Conservation (phyloP, 345 rosid species). For the Xanthoceras sorbifolium region DNA sequence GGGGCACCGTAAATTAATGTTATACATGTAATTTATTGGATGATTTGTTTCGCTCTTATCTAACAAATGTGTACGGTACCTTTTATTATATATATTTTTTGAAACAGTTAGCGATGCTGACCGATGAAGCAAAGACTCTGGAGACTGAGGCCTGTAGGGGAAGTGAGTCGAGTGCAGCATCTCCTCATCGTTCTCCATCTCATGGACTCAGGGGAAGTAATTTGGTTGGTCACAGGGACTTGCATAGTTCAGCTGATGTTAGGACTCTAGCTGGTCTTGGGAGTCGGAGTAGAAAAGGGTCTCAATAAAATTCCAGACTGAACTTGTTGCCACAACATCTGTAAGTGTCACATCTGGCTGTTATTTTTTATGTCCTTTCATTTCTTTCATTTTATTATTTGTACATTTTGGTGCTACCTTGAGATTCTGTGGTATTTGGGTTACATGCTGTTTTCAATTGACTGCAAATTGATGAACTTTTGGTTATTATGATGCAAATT, state of each 20-base stretch:
- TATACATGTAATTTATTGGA: background rate
- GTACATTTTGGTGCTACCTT: background rate
- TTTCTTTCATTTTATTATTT: background rate
- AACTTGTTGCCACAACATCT: constrained; percentile 11
- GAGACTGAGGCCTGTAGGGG: constrained; percentile 54
- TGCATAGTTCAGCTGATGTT: constrained; percentile 35
- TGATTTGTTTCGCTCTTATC: background rate
- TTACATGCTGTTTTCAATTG: background rate
- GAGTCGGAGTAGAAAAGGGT: constrained; percentile 59
- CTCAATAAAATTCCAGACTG: constrained; percentile 20
- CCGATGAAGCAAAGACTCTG: constrained; percentile 60
- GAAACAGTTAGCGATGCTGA: constrained; percentile 61
- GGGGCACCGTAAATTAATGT: background rate
- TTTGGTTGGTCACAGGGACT: constrained; percentile 36
- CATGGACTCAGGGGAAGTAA: constrained; percentile 34
- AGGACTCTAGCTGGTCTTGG: constrained; percentile 43
- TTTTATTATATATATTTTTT: constrained; percentile 8
- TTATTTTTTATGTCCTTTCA: background rate
- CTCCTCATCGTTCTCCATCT: constrained; percentile 38
- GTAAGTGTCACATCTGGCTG: constrained; percentile 24
- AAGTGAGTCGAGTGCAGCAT: constrained; percentile 40
- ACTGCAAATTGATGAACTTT: background rate
- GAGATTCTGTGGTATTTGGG: background rate
- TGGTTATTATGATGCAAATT: background rate
- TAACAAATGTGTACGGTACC: no score